Evolutionary conservation across 2,329 filamentous ascomycete species (phyloP), one percentile per base, ranked within the genome.

Genomic region (Talaromyces funiculosus): DNA sequence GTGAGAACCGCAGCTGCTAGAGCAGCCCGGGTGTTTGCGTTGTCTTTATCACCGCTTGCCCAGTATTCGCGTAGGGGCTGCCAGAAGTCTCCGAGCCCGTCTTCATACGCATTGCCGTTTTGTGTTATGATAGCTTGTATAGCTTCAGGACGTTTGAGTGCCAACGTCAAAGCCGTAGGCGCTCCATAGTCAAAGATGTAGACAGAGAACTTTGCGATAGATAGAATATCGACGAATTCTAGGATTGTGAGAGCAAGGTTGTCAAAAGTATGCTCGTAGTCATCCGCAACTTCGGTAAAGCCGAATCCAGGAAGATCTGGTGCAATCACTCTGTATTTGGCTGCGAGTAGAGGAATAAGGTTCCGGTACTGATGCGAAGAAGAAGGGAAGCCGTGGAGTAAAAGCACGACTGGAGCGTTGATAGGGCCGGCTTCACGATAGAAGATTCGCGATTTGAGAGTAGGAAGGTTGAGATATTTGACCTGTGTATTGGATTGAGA

Each of bases 151-250:
- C 79, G 73, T 45, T 77, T 64, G 2, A 85, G 74, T 0, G 83
- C 83, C 1, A 86, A 73, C 2, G 82, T 78, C 24, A 85, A 71
- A 1, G 78, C 84, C 0, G 77, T 76, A 0, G 85, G 84, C 0
- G 83, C 82, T 55, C 84, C 84, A 67, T 86, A 86, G 73, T 87
- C 84, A 68, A 87, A 86, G 63, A 86, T 78, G 69, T 86, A 87
- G 29, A 84, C 70, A 14, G 80, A 78, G 70, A 81, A 85, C 33
- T 75, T 77, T 14, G 66, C 62, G 37, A 86, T 73, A 3, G 71
- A 62, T 8, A 86, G 71, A 0, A 74, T 72, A 37, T 79, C 74
- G 12, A 84, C 68, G 65, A 85, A 85, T 6, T 75, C 75, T 9
- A 72, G 73, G 37, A 83, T 73, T 1, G 80, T 81, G 5, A 59